Conservation (phyloP, 345 rosid species). For the Brassica juncea region DNA sequence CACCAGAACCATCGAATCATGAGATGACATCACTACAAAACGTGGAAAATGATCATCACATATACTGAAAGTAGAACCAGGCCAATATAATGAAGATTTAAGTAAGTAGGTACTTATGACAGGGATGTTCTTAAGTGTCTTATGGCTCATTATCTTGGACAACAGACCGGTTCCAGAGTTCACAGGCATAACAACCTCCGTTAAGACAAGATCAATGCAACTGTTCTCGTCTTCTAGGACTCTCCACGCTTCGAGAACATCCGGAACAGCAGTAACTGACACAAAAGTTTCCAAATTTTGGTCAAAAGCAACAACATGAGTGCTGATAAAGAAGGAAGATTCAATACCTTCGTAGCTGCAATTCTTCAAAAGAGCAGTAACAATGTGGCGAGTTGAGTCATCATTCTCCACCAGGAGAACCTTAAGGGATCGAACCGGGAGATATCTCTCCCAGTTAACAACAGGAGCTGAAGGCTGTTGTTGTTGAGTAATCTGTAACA, state of each 20-base stretch:
- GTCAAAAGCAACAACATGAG: conserved; percentile 21
- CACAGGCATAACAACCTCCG: conserved; percentile 80
- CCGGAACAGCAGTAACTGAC: conserved; percentile 60
- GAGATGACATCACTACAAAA: conserved; percentile 82
- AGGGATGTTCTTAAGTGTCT: conserved; percentile 65
- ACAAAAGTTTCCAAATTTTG: conserved; percentile 31
- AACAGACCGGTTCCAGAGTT: conserved; percentile 72
- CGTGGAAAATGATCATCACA: conserved; percentile 32
- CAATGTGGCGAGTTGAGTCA: conserved; percentile 75
- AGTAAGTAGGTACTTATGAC: conserved; percentile 63
- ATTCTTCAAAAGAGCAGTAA: conserved; percentile 70
- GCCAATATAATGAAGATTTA: not conserved
- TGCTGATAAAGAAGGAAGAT: conserved; percentile 5
- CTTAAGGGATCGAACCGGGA: conserved; percentile 62
- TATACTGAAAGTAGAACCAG: conserved; percentile 10
- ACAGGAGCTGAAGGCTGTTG: conserved; percentile 50
- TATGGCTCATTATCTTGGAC: conserved; percentile 74
- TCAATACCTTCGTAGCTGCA: conserved; percentile 80
- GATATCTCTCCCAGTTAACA: conserved; percentile 78
- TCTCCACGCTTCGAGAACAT: conserved; percentile 74
- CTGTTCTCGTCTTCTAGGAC: conserved; percentile 58
- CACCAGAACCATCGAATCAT: conserved; percentile 77
- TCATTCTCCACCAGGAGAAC: conserved; percentile 86
- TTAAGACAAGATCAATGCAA: conserved; percentile 67
- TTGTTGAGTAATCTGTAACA: conserved; percentile 45